Base-by-base conservation (phyloP, 1,284 basidiomycete species). In the Ceratobasidium sp. region DNA sequence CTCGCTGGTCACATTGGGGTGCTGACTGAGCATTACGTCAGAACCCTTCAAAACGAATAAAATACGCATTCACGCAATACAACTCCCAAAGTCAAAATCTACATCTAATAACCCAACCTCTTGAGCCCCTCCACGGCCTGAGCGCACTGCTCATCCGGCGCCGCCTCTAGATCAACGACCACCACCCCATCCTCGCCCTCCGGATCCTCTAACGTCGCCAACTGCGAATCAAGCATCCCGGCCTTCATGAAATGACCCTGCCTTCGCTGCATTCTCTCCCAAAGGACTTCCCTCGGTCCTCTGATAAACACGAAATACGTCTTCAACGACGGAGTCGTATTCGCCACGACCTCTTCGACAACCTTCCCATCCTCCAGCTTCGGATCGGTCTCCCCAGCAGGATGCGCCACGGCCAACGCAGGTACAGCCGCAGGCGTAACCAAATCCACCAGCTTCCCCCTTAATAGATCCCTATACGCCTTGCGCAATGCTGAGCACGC, bases 181-280 rank as follows among this genome's bases (percentile, higher is more conserved):
- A 93, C 86, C 11, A 94, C 91, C 0, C 88, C 54, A 81, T 95
- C 94, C 1, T 85, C 89, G 8, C 75, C 77, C 51, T 85, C 84
- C 0, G 95, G 95, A 76, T 87, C 87, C 83, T 98, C 93, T 75
- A 99, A 81, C 47, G 93, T 92, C 22, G 84, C 84, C 76, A 98
- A 81, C 84, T 98, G 97, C 77, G 92, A 93, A 69, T 93, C 91
- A 77, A 99, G 85, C 96, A 98, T 97, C 27, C 82, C 81, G 27
- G 90, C 88, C 82, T 96, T 96, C 92, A 98, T 95, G 79, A 95
- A 98, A 82, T 99, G 97, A 0, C 90, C 90, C 77, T 89, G 82
- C 36, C 96, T 86, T 71, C 86, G 85, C 78, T 82, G 80, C 89
- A 98, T 95, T 50, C 96, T 85, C 63, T 90, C 86, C 78, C 87